Base-by-base conservation (phyloP, 768 basidiomycete species). In the Lyophyllum semitale region DNA sequence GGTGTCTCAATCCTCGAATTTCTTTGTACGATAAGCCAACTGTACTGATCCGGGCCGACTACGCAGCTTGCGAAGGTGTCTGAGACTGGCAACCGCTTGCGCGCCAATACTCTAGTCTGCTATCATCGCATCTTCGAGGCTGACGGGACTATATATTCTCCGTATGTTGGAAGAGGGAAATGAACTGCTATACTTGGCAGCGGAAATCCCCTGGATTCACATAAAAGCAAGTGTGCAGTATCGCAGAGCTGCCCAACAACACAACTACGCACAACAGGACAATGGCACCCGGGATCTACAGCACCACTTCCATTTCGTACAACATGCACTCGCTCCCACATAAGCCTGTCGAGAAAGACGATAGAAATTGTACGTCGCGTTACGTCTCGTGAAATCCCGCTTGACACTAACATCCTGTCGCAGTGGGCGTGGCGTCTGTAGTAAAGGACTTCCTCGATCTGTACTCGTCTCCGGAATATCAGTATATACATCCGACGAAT, bases 401-500 rank as follows among this genome's bases (percentile, higher is more conserved):
- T n/a, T 18, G 9, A n/a, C 20, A 12, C 33, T 48, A 37, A 48
- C 47, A 37, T 20, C 11, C 13, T 17, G 2, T n/a, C 17, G 3
- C 15, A 45, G 23, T 32, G 29, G 49, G 40, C 17, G 35, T 51
- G 8, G 51, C 37, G 17, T 7, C 18, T 0, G 40, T 47, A 4
- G 38, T 56, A 17, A 56, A 25, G 29, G 49, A 56, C 17, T 51
- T 51, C 45, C 55, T 56, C 7, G 44, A 47, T 26, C 29, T 56
- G 1, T 56, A 56, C 37, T 40, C 55, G 11, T 46, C 49, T 2
- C 18, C 17, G 22, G 48, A 47, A 4, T 51, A 56, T 23, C 27
- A 32, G n/a, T 27, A 51, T 17, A 56, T 56, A 12, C 26, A 47
- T 40, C 23, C 49, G 11, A 57, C 56, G 7, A 60, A 60, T 13